phyloP scores from a whole-genome alignment of 2,329 filamentous ascomycete species.

The Neurospora crassa region DNA sequence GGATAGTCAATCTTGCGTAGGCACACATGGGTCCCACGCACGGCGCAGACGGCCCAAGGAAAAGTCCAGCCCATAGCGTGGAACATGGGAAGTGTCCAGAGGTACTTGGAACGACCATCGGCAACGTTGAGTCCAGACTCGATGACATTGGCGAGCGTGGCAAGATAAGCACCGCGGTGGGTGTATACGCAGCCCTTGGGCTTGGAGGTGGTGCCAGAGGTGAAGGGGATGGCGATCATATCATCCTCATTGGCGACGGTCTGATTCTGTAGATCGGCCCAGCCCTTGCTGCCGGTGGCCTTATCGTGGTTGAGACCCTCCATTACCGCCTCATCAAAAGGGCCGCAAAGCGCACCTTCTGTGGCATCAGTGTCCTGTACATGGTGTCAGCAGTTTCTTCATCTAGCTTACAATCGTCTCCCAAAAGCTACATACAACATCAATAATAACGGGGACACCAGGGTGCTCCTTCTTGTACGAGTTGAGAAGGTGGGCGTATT shows the following conservation, averaged over 20 bases:
- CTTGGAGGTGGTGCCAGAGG: conserved; percentile 80
- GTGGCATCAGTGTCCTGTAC: conserved; percentile 66
- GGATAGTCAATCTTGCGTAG: conserved; percentile 92
- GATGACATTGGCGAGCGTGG: conserved; percentile 73
- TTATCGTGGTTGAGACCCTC: conserved; percentile 69
- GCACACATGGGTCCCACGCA: conserved; percentile 90
- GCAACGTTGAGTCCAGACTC: conserved; percentile 75
- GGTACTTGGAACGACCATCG: conserved; percentile 63
- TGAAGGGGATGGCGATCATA: conserved; percentile 82
- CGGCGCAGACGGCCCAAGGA: conserved; percentile 86
- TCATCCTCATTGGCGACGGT: conserved; percentile 62
- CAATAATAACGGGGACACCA: conserved; percentile 62
- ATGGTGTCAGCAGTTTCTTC: background rate
- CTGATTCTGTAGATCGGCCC: conserved; percentile 65
- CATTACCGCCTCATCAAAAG: conserved; percentile 73
- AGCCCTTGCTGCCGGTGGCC: conserved; percentile 57
- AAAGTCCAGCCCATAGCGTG: conserved; percentile 75
- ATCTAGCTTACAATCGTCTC: background rate
- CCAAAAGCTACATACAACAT: conserved; percentile 36
- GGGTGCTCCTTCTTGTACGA: conserved; percentile 53
- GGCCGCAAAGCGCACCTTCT: conserved; percentile 63
- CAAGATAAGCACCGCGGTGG: conserved; percentile 79
- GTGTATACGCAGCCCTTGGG: conserved; percentile 94
- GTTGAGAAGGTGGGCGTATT: conserved; percentile 64
- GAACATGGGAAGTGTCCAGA: conserved; percentile 90